A percentile compares a stretch with the other conserved stretches of the same genome.
Conservation (phyloP, 768 basidiomycete genomes). For the Exidia glandulosa region DNA sequence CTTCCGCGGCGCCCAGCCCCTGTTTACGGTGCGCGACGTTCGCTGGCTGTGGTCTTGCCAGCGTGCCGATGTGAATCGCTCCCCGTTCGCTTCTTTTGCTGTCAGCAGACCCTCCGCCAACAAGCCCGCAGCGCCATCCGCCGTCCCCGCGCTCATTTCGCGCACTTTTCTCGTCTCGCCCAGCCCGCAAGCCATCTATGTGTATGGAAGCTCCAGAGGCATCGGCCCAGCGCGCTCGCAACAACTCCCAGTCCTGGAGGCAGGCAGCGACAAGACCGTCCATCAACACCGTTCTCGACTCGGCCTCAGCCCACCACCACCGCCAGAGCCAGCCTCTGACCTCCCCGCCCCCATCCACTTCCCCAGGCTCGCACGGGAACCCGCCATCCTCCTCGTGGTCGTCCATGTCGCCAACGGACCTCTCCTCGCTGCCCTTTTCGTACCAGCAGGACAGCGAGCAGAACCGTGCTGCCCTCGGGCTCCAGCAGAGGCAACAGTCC, state of each 20-base stretch:
- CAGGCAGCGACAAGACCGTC: neutral
- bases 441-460: neutral
- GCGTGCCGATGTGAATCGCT: neutral
- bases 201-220: neutral
- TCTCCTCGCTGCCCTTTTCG: neutral
- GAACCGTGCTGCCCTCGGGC: neutral
- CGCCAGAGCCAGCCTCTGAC: neutral
- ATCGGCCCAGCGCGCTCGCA: neutral
- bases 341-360: neutral
- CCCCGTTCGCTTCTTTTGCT: neutral
- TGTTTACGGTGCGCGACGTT: neutral
- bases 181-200: neutral
- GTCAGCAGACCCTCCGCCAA: neutral
- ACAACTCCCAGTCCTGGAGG: neutral
- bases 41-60: neutral
- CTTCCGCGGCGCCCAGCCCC: neutral
- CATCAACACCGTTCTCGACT: conserved; percentile 1
- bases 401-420: neutral
- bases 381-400: neutral
- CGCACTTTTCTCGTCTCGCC: neutral
- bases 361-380: neutral
- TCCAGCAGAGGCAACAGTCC: neutral
- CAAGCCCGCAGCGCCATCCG: no score
- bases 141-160: neutral
- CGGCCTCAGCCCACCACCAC: neutral